A percentile compares a stretch with the other conserved stretches of the same genome.
These are phyloP conservation scores for Circinella umbellata DNA, from an alignment of 371 early-diverging fungal genomes.

Conservation along the genomic window DNA sequence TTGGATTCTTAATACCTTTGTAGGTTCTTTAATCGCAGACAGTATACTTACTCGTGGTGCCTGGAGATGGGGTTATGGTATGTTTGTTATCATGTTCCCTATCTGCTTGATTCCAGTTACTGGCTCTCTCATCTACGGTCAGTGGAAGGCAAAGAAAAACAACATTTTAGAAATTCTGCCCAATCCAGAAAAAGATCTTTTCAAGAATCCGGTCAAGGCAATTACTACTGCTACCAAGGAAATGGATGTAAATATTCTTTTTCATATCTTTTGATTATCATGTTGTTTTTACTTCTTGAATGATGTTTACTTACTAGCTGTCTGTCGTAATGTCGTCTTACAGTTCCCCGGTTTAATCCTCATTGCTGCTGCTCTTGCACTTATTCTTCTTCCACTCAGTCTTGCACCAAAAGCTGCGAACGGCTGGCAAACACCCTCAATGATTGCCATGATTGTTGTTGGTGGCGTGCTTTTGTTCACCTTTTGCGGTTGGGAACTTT, in stretches of 20 bases:
- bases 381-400: conserved; percentile 21
- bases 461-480: conserved; percentile 18
- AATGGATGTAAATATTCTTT: conserved; percentile 17
- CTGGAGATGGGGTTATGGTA: conserved; percentile 32
- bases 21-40: conserved; percentile 14
- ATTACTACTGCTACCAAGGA: conserved; percentile 7
- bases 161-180: conserved; percentile 3
- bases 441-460: conserved; percentile 26
- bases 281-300: too few species aligned
- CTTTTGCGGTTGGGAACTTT: conserved; percentile 20
- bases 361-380: conserved; percentile 24
- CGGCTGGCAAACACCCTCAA: conserved; percentile 26
- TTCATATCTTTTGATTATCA: too few species aligned
- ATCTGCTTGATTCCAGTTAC: conserved; percentile 22
- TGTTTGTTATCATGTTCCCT: conserved; percentile 30
- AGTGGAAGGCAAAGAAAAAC: conserved; percentile 22
- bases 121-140: conserved; percentile 21
- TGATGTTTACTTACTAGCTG: too few species aligned
- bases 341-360: conserved; percentile 26
- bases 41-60: conserved; percentile 16
- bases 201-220: conserved; percentile 22
- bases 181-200: conserved; percentile 18
- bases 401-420: conserved; percentile 20
- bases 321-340: too few species aligned
- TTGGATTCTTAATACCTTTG: conserved; percentile 21